These are phyloP conservation scores for Ormosia emarginata DNA, from an alignment of 306 rosid genomes.

Conservation along the genomic window DNA sequence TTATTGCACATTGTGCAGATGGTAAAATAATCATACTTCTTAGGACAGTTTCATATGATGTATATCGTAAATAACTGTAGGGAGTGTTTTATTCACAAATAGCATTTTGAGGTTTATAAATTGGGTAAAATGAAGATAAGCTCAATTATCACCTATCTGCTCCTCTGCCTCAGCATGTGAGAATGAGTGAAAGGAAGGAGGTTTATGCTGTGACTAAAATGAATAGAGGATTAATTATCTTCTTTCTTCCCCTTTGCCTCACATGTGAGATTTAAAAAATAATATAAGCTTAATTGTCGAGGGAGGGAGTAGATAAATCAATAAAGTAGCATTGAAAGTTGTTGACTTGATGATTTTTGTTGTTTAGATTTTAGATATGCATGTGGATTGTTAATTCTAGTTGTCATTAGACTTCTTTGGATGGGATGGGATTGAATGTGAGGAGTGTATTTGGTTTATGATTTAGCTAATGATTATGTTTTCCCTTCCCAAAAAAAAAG, in stretches of 20 bases:
- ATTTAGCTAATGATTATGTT: slow-evolving; percentile 14
- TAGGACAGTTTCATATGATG: neutral
- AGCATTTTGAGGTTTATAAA: neutral
- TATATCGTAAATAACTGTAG: neutral
- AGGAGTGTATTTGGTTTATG: neutral
- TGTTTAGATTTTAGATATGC: neutral
- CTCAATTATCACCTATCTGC: slow-evolving; percentile 11
- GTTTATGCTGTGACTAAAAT: neutral
- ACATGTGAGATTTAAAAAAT: neutral
- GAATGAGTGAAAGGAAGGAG: neutral
- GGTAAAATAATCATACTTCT: neutral
- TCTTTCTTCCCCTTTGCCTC: neutral
- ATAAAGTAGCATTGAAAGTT: neutral
- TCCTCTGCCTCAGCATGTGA: neutral
- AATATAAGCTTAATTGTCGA: slow-evolving; percentile 6
- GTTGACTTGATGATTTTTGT: slow-evolving; percentile 13
- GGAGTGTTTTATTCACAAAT: neutral
- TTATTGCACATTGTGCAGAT: neutral
- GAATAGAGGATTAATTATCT: neutral
- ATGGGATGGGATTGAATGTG: slow-evolving; percentile 2
- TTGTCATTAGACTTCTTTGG: slow-evolving; percentile 1
- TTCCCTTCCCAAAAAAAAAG: slow-evolving; percentile 4
- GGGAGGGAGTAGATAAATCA: slow-evolving; percentile 6
- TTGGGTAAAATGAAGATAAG: neutral
- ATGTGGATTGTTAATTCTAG: neutral